These are phyloP conservation scores for Fraxinus velutina DNA, from an alignment of 305 asterid species.

Conservation along the genomic window DNA sequence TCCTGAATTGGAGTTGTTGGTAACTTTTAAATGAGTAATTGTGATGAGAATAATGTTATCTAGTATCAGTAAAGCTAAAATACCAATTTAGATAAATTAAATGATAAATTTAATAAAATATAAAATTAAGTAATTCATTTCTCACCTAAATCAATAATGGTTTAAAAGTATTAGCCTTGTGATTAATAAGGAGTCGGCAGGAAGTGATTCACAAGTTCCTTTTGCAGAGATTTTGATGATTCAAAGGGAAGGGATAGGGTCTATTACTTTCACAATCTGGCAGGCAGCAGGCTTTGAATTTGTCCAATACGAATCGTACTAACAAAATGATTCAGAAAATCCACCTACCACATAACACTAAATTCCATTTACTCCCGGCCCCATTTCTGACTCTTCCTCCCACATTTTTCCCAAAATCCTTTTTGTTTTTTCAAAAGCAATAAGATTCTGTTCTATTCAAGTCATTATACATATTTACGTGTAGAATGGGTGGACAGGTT, in stretches of 20 bases:
- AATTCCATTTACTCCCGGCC: slow-evolving; percentile 29
- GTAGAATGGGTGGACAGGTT: not conserved
- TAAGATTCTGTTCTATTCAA: not conserved
- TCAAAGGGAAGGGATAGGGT: not conserved
- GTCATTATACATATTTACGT: not conserved
- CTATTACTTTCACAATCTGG: not conserved
- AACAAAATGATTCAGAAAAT: slow-evolving; percentile 20
- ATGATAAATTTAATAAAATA: too few species aligned
- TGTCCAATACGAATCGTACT: not conserved
- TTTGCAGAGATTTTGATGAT: slow-evolving; percentile 19
- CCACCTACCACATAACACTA: slow-evolving; percentile 17
- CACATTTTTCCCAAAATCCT: slow-evolving; percentile 4
- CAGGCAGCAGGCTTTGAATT: not conserved
- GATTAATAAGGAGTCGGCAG: not conserved
- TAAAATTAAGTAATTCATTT: too few species aligned
- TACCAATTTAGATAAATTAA: not conserved
- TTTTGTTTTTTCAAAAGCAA: not conserved
- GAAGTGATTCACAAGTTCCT: not conserved
- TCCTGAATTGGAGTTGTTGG: not conserved
- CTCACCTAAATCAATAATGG: not conserved
- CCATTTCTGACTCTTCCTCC: slow-evolving; percentile 19
- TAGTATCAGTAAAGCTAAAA: too few species aligned
- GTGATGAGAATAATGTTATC: not conserved
- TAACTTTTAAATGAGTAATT: not conserved
- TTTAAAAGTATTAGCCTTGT: not conserved